Evolutionary conservation across 768 basidiomycete genomes (phyloP).

Genomic region (Mycena metata): DNA sequence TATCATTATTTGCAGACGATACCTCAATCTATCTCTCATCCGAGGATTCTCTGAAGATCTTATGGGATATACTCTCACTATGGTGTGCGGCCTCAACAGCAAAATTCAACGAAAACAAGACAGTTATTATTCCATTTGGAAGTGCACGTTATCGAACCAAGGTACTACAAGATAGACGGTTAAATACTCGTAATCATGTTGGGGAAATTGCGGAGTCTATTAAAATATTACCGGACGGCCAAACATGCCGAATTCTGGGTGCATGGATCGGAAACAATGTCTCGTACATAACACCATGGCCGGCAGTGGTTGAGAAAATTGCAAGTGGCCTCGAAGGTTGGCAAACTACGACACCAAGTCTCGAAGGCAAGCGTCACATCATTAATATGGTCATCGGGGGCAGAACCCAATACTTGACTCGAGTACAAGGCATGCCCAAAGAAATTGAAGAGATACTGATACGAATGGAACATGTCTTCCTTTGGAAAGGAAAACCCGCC

Average conservation of each 20-base stretch:
- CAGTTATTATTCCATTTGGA: conserved; percentile 9
- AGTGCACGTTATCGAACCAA: neutral
- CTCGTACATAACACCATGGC: too few relatives aligned
- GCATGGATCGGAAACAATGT: too few relatives aligned
- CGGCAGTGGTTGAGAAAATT: too few relatives aligned
- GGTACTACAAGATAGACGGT: neutral
- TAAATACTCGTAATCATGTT: neutral
- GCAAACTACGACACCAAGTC: too few relatives aligned
- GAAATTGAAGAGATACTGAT: too few relatives aligned
- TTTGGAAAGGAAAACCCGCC: too few relatives aligned
- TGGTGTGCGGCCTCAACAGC: conserved; percentile 15
- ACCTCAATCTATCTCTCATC: conserved; percentile 52
- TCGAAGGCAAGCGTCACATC: neutral
- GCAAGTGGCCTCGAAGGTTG: too few relatives aligned
- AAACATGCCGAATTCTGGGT: conserved; percentile 8
- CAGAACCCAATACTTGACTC: conserved; percentile 31
- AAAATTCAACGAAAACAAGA: conserved; percentile 51
- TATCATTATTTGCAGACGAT: conserved; percentile 57
- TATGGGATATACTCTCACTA: conserved; percentile 43
- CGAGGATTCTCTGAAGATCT: conserved; percentile 42
- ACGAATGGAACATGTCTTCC: too few relatives aligned
- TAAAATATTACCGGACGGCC: neutral
- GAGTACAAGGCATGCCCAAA: neutral
- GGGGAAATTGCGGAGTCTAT: neutral
- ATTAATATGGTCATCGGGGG: too few relatives aligned